Evolutionary conservation across 2,329 filamentous ascomycete species (phyloP), one percentile per base, ranked within the genome.

Genomic region (Colletotrichum siamense): DNA sequence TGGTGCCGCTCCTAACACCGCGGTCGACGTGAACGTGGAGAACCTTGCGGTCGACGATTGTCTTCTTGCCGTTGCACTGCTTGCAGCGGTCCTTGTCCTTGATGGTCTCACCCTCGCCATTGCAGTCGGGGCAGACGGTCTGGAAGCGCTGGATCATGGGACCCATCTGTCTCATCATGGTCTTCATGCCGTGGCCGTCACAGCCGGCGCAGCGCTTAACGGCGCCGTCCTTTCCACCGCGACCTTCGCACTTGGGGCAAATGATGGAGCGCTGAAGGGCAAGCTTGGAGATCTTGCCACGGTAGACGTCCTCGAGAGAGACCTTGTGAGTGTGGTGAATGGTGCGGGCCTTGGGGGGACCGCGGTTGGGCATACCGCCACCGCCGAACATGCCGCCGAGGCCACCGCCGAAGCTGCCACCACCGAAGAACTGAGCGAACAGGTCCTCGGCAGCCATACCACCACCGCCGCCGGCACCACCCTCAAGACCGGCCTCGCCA

Each of bases 61-160:
- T 99, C 93, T 99, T 99, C 93, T 99, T 99, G 84, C 96, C 97
- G 82, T 91, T 92, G 89, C 97, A 99, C 84, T 92, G 91, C 93
- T 98, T 99, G 94, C 97, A 99, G 82, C 95, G 94, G 86, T 99
- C 97, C 90, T 98, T 98, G 80, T 99, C 96, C 84, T 95, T 95
- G 86, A 99, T 96, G 79, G 94, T 96, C 89, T 99, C 97, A 77
- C 97, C 96, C 87, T 99, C 97, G 78, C 98, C 98, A 81, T 97
- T 96, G 86, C 97, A 99, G 88, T 99, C 98, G 32, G 96, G 95
- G 91, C 97, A 99, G 81, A 98, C 96, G 34, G 96, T 99, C 91
- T 99, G 97, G 93, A 99, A 99, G 75, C 97, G 95, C 89, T 99
- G 98, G 81, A 99, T 99, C 97, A 99, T 99, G 76, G 97, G 97